Percentiles rank a stretch among this genome's conserved stretches.
Conservation (phyloP, 23 red algal genomes). For the Gracilaria domingensis region DNA sequence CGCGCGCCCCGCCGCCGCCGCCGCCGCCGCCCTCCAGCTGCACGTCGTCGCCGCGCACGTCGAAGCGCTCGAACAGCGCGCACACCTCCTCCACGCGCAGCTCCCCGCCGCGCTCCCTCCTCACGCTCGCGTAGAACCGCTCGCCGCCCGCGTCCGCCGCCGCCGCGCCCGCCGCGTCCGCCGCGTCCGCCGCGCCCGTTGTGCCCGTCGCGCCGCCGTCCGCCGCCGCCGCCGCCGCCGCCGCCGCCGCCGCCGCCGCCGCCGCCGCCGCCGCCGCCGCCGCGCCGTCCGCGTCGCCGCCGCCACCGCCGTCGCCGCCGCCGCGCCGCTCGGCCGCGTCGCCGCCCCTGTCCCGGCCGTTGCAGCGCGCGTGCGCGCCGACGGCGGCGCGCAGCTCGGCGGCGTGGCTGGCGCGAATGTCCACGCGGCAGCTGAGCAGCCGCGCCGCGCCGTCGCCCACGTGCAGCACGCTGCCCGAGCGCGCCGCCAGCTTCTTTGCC, state of each 20-base stretch:
- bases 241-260: conserved; percentile 31
- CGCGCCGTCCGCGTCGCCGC: neutral
- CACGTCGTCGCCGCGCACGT: conserved; percentile 33
- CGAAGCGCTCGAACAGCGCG: conserved; percentile 24
- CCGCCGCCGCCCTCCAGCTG: conserved; percentile 2
- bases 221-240: neutral
- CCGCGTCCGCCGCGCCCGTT: neutral
- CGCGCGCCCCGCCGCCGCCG: conserved; percentile 3
- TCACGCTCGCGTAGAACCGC: conserved; percentile 6
- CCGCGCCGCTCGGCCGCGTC: neutral
- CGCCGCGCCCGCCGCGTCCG: conserved; percentile 18
- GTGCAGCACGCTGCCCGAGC: neutral
- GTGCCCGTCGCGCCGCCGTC: neutral
- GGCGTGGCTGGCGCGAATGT: neutral
- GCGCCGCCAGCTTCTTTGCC: conserved; percentile 42
- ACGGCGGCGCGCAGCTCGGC: conserved; percentile 5
- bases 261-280: neutral
- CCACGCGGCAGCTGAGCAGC: neutral
- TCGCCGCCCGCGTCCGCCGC: neutral
- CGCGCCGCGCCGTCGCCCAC: neutral
- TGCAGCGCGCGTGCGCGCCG: neutral
- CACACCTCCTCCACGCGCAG: neutral
- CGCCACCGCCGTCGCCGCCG: conserved; percentile 22
- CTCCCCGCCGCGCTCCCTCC: neutral
- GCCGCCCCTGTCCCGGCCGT: neutral